Percentiles rank a stretch among this genome's conserved stretches.
phyloP scores from a whole-genome alignment of 495 filamentous ascomycete genomes.

The Neurospora sp. region DNA sequence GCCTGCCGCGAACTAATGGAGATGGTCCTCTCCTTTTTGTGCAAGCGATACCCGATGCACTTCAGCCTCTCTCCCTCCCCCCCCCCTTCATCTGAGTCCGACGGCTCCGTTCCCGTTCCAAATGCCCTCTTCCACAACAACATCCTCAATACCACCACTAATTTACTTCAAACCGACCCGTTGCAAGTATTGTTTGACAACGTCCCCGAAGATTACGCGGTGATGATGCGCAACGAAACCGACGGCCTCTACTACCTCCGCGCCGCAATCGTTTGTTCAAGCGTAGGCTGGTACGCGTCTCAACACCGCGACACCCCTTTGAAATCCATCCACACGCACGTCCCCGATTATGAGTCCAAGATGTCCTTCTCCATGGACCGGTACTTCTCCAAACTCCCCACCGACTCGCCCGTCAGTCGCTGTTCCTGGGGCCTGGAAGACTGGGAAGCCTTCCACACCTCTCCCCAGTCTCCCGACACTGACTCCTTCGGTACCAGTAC shows the following conservation, averaged over 20 bases:
- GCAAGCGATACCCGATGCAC: conserved; percentile 68
- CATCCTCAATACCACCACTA: conserved; percentile 56
- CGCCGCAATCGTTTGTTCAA: conserved; percentile 70
- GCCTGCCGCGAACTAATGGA: conserved; percentile 89
- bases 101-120: background rate
- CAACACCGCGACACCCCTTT: conserved; percentile 67
- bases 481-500: no score
- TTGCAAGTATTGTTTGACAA: conserved; percentile 70
- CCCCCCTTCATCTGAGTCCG: no score
- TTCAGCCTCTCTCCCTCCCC: conserved; percentile 49
- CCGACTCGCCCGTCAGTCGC: conserved; percentile 69
- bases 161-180: conserved; percentile 54
- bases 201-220: conserved; percentile 79
- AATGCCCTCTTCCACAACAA: conserved; percentile 52
- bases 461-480: conserved; percentile 2
- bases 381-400: conserved; percentile 74
- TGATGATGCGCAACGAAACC: conserved; percentile 63
- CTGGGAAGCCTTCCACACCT: conserved; percentile 57
- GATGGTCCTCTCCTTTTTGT: conserved; percentile 71
- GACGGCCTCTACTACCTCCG: conserved; percentile 69
- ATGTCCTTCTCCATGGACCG: conserved; percentile 86
- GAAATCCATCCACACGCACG: conserved; percentile 63
- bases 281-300: conserved; percentile 71
- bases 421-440: conserved; percentile 84
- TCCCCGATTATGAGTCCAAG: conserved; percentile 86